Percentiles rank a stretch among this genome's conserved stretches.
Conservation (phyloP, 2,329 filamentous ascomycete species). For the Malbranchea zuffiana region DNA sequence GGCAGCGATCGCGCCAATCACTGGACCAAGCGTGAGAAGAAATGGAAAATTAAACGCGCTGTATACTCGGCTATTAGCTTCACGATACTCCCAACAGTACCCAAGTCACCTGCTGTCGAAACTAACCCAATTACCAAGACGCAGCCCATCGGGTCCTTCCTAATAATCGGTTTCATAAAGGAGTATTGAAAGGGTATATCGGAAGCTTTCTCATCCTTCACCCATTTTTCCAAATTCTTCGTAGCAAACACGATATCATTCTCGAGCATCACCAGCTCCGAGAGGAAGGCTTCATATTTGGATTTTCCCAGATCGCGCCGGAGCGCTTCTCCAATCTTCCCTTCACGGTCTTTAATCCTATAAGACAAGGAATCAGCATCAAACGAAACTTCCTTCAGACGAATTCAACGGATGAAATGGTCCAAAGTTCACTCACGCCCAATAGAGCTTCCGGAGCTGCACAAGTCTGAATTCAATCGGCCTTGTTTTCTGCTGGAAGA, state of each 20-base stretch:
- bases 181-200: conserved; percentile 60
- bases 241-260: conserved; percentile 71
- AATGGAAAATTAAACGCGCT: conserved; percentile 89
- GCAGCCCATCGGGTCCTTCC: conserved; percentile 77
- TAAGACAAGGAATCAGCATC: conserved; percentile 12
- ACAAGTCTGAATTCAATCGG: conserved; percentile 67
- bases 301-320: conserved; percentile 69
- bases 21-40: conserved; percentile 63
- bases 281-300: conserved; percentile 58
- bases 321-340: conserved; percentile 63
- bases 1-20: conserved; percentile 82
- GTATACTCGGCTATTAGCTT: conserved; percentile 7
- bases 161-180: conserved; percentile 61
- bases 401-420: background rate
- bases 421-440: conserved; percentile 49
- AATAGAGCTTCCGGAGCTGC: conserved; percentile 91
- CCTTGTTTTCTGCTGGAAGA: conserved; percentile 69
- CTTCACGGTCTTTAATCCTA: conserved; percentile 61
- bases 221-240: conserved; percentile 69
- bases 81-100: background rate
- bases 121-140: conserved; percentile 69
- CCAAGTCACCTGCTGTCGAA: background rate
- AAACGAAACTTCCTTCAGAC: background rate
- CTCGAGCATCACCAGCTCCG: conserved; percentile 67
- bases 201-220: conserved; percentile 64